Conservation (phyloP, 345 rosid species). For the Citrus cavaleriei region DNA sequence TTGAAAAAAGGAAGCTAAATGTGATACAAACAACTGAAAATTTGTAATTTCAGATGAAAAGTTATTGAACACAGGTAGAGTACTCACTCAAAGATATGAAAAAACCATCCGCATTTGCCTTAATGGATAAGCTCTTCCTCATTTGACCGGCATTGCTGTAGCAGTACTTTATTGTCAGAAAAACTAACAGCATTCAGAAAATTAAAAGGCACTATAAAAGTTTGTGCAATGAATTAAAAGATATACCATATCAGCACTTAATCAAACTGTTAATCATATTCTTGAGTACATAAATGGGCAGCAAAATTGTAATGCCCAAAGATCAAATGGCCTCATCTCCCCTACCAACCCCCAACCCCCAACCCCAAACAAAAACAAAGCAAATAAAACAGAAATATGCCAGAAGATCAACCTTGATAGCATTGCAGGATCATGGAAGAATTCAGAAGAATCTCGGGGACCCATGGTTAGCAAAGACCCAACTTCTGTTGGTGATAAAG, state of each 20-base stretch:
- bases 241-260: background rate
- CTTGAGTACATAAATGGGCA: background rate
- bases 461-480: slow-evolving; percentile 84
- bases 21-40: background rate
- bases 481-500: slow-evolving; percentile 83
- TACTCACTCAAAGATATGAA: slow-evolving; percentile 75
- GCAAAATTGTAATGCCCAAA: background rate
- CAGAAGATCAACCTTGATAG: slow-evolving; percentile 49
- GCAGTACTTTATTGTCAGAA: slow-evolving; percentile 16
- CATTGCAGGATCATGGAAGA: slow-evolving; percentile 94
- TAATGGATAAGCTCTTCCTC: slow-evolving; percentile 77
- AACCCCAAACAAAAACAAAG: background rate
- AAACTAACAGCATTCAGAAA: background rate
- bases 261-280: background rate
- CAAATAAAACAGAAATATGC: background rate
- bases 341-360: background rate
- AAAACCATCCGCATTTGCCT: slow-evolving; percentile 67
- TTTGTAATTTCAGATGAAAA: background rate
- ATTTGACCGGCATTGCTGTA: slow-evolving; percentile 94
- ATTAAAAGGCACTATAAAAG: background rate
- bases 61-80: background rate
- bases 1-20: background rate
- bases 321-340: background rate
- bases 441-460: slow-evolving; percentile 65
- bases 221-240: background rate